These are phyloP conservation scores for Mycena floridula DNA, from an alignment of 768 basidiomycete genomes.

Conservation along the genomic window DNA sequence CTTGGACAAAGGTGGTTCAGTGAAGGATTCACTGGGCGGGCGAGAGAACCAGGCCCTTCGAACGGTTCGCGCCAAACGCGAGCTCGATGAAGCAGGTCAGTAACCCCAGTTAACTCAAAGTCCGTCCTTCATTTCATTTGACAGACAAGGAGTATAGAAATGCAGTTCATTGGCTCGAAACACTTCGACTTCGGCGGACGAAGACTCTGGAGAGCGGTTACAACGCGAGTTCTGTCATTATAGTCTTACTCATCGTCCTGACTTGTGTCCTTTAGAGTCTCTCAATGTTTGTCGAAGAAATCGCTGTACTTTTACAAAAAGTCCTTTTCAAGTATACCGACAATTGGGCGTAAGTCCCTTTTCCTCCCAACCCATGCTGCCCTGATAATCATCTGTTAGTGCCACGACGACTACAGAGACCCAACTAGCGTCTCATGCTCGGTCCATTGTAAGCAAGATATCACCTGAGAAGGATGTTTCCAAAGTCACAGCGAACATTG, in stretches of 20 bases:
- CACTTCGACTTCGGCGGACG: slow-evolving; percentile 70
- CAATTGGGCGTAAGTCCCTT: slow-evolving; percentile 57
- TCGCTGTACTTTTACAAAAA: slow-evolving; percentile 54
- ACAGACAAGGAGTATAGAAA: slow-evolving; percentile 87
- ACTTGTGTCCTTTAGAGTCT: slow-evolving; percentile 56
- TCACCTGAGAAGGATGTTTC: slow-evolving; percentile 66
- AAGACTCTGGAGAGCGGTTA: slow-evolving; percentile 82
- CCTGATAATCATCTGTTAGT: slow-evolving; percentile 29
- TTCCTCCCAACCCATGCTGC: neutral
- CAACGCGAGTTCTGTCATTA: slow-evolving; percentile 41
- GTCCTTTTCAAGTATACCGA: slow-evolving; percentile 73
- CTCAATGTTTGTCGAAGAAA: slow-evolving; percentile 73
- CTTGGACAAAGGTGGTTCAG: slow-evolving; percentile 67
- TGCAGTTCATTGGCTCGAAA: slow-evolving; percentile 90
- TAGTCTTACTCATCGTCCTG: neutral
- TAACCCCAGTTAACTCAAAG: slow-evolving; percentile 1
- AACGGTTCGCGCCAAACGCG: slow-evolving; percentile 77
- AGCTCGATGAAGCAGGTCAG: slow-evolving; percentile 86
- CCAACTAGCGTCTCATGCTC: slow-evolving; percentile 63
- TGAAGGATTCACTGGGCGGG: slow-evolving; percentile 54
- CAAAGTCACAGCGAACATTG: slow-evolving; percentile 47
- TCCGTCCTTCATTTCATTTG: slow-evolving; percentile 4
- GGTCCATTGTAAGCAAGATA: slow-evolving; percentile 56
- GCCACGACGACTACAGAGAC: slow-evolving; percentile 75
- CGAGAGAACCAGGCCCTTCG: slow-evolving; percentile 62